Percentiles rank a stretch among this genome's conserved stretches.
Evolutionary conservation across 352 stramenopile species (phyloP).

Genomic region (Hyaloperonospora arabidopsidis): DNA sequence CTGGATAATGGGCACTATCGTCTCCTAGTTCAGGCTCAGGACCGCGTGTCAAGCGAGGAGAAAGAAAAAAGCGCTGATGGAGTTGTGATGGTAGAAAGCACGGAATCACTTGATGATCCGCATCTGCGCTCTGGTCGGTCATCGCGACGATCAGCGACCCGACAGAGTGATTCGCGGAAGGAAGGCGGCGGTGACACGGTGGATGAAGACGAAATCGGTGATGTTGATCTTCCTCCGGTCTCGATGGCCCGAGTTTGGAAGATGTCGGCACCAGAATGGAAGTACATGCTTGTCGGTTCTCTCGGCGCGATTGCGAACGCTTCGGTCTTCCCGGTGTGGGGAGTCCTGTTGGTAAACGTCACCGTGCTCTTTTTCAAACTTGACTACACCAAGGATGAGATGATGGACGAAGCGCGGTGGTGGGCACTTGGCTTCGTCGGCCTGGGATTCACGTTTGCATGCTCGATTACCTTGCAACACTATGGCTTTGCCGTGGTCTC

Average conservation of each 20-base stretch:
- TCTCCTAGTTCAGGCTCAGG: slow-evolving; percentile 33
- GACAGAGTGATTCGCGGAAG: slow-evolving; percentile 22
- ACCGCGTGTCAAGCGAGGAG: slow-evolving; percentile 14
- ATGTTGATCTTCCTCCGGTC: slow-evolving; percentile 21
- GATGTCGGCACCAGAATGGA: slow-evolving; percentile 39
- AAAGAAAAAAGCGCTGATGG: slow-evolving; percentile 10
- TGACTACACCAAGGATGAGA: slow-evolving; percentile 39
- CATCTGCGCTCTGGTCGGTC: slow-evolving; percentile 14
- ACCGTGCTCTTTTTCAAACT: slow-evolving; percentile 48
- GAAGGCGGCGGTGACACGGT: slow-evolving; percentile 5
- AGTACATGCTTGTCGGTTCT: slow-evolving; percentile 28
- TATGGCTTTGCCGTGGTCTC: slow-evolving; percentile 55
- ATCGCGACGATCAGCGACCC: slow-evolving; percentile 20
- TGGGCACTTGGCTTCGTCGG: slow-evolving; percentile 42
- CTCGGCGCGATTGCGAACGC: slow-evolving; percentile 33
- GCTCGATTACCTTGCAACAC: slow-evolving; percentile 43
- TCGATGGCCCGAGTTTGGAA: slow-evolving; percentile 41
- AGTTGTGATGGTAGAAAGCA: slow-evolving; percentile 10
- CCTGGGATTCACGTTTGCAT: slow-evolving; percentile 29
- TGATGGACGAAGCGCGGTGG: slow-evolving; percentile 34
- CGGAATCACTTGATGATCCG: slow-evolving; percentile 13
- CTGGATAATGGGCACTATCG: slow-evolving; percentile 31
- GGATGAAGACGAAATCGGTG: slow-evolving; percentile 14
- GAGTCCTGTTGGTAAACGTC: slow-evolving; percentile 39
- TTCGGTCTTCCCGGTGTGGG: slow-evolving; percentile 49